A percentile compares a stretch with the other conserved stretches of the same genome.
These are phyloP conservation scores for Theobroma grandiflorum DNA, from an alignment of 441 rosid species.

Conservation along the genomic window DNA sequence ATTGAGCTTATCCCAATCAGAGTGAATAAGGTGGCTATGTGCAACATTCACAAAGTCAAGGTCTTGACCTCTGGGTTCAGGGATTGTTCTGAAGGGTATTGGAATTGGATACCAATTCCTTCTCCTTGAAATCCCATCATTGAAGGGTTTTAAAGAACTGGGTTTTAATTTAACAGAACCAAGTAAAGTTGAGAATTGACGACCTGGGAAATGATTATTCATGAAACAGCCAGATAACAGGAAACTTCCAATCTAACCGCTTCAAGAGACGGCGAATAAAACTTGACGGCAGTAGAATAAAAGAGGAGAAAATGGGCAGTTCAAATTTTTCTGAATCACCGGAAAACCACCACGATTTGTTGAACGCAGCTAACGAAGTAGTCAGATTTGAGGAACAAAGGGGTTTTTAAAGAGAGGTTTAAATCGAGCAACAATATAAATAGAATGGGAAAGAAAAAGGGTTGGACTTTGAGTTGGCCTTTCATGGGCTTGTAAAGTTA, in stretches of 20 bases:
- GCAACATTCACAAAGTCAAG: constrained; percentile 81
- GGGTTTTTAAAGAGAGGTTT: not conserved
- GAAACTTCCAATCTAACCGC: not conserved
- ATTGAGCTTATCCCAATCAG: constrained; percentile 72
- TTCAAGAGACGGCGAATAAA: not conserved
- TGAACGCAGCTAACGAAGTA: not conserved
- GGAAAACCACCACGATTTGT: not conserved
- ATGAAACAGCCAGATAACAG: not conserved
- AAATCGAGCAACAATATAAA: not conserved
- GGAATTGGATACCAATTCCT: constrained; percentile 55
- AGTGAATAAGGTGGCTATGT: constrained; percentile 77
- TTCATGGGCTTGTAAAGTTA: not conserved
- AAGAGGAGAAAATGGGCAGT: not conserved
- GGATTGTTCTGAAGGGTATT: constrained; percentile 65
- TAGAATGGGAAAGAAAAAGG: not conserved
- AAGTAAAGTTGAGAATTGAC: constrained; percentile 45
- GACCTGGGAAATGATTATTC: constrained; percentile 23
- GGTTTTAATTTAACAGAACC: constrained; percentile 14
- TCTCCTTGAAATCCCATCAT: constrained; percentile 31
- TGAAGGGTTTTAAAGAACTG: constrained; percentile 21
- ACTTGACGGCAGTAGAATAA: not conserved
- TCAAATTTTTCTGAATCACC: not conserved
- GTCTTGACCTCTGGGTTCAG: constrained; percentile 74
- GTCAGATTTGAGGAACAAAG: too few species aligned
- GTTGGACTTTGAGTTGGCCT: not conserved